Evolutionary conservation across 371 early-diverging fungal species (phyloP), one percentile per base, ranked within the genome.

Genomic region (Mucor irregularis): DNA sequence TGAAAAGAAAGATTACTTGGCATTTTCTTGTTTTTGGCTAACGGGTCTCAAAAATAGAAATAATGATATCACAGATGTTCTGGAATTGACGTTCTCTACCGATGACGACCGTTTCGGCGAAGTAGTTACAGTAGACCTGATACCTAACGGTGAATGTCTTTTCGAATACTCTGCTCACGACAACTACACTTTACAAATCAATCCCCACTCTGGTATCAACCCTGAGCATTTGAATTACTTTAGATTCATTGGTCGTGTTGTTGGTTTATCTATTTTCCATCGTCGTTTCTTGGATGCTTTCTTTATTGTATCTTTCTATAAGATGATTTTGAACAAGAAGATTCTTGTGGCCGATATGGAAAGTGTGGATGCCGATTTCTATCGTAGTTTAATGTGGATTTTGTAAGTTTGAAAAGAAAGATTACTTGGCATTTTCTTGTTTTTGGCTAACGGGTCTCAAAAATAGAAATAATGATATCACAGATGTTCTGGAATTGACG

Each of bases 201-300:
- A 94, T 76, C 95, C 96, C 35, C 89, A 95, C 69, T 94, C 95
- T 28, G 86, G 89, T 47, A 89, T 98, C 61, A 98, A 98, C 74
- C 95, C 98, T 13, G 98, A 99, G 66, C 99, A 99, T 73, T 79
- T 99, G 50, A 91, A 94, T 69, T 97, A 96, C 79, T 99, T 97
- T 80, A 88, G 89, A 70, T 99, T 99, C 73, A 96, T 98, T 63
- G 99, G 99, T 16, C 90, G 99, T 46, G 91, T 96, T 2, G 90
- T 99, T 33, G 99, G 98, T 29, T 81, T 97, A 52, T 93, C 96
- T 24, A 94, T 99, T 52, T 97, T 96, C 85, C 97, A 99, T 73
- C 92, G 95, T 52, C 88, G 94, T 40, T 93, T 94, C 78, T 74
- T 99, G 56, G 98, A 98, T 62, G 92, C 96, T 11, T 98, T 94